Evolutionary conservation across 2,329 filamentous ascomycete genomes (phyloP).

Genomic region (Furcasterigmium furcatum): DNA sequence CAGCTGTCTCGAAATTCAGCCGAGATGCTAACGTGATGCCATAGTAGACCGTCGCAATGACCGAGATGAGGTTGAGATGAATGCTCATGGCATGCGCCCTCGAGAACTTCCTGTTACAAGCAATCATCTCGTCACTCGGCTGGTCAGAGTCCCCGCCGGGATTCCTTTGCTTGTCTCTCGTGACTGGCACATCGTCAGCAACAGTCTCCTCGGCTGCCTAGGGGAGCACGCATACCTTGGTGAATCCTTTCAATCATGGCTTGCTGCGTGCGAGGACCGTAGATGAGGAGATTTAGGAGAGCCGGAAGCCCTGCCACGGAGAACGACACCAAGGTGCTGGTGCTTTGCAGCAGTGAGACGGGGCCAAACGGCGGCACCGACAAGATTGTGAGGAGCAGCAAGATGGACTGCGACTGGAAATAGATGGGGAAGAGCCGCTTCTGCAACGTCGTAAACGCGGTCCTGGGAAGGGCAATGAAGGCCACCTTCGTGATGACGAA

Average conservation of each 20-base stretch:
- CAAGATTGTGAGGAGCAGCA: slow-evolving; percentile 27
- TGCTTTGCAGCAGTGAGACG: slow-evolving; percentile 20
- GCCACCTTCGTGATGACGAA: slow-evolving; percentile 33
- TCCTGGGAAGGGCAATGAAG: slow-evolving; percentile 25
- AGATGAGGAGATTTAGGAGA: slow-evolving; percentile 27
- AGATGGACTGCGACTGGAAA: slow-evolving; percentile 29
- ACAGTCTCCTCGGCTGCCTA: no score
- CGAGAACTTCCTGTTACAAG: slow-evolving; percentile 25
- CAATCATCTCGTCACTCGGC: slow-evolving; percentile 18
- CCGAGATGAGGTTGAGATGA: slow-evolving; percentile 33
- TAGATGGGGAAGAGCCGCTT: slow-evolving; percentile 37
- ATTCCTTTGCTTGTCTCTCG: slow-evolving; percentile 11
- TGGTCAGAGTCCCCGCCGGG: slow-evolving; percentile 2
- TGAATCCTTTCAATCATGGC: slow-evolving; percentile 26
- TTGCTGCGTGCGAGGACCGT: slow-evolving; percentile 29
- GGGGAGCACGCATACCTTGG: slow-evolving; percentile 17
- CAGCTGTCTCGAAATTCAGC: slow-evolving; percentile 15
- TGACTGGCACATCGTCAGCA: slow-evolving; percentile 8
- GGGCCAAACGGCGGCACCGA: slow-evolving; percentile 29
- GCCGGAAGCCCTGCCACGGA: slow-evolving; percentile 24
- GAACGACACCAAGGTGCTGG: slow-evolving; percentile 29
- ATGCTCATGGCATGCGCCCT: slow-evolving; percentile 37
- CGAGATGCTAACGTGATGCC: slow-evolving; percentile 21
- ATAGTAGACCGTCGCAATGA: slow-evolving; percentile 26
- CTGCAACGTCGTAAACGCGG: slow-evolving; percentile 33